Evolutionary conservation across 352 stramenopile genomes (phyloP), one percentile per base, ranked within the genome.

Genomic region (Phytophthora pini): DNA sequence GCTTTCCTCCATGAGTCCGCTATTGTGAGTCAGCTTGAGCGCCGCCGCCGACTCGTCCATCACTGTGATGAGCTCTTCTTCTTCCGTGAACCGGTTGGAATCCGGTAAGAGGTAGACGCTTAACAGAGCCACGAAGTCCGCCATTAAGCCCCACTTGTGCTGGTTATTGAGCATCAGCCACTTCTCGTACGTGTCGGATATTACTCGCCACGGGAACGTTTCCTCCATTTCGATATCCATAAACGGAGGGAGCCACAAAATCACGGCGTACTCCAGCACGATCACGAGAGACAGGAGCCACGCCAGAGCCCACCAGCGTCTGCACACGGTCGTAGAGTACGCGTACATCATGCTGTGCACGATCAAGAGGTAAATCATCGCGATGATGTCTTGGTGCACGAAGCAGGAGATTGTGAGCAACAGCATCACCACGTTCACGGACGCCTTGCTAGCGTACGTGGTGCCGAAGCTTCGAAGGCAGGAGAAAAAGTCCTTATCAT

Each of bases 321-420:
- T 66, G 39, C 77, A 90, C 7, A 93, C 76, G 0, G 66, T 88
- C 5, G 75, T 45, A n/a, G 83, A 66, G 5, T 52, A 52, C 4
- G 88, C 84, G 45, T 91, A 90, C 84, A 93, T 94, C 63, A 94
- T 85, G n/a, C 44, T 65, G 59, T 88, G 89, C n/a, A 96, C 82
- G 12, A 92, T 68, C 6, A 90, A n/a, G 58, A 96, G 81, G 65
- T 93, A 94, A 34, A 83, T 36, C 29, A 94, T 74, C 12, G 88
- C 89, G 34, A 94, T 77, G 15, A 92, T 59, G 49, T 94, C 86
- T 63, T 86, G 79, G 50, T 92, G 88, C 1, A 91, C 70, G 57
- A 95, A 96, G 45, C 80, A 79, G 17, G 88, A 92, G n/a, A 91
- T 72, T 45, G 84, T 89, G 7, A 96, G 56, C 57, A 90, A 49